Conservation (phyloP, 2,329 filamentous ascomycete genomes). For the Colletotrichum sp. region DNA sequence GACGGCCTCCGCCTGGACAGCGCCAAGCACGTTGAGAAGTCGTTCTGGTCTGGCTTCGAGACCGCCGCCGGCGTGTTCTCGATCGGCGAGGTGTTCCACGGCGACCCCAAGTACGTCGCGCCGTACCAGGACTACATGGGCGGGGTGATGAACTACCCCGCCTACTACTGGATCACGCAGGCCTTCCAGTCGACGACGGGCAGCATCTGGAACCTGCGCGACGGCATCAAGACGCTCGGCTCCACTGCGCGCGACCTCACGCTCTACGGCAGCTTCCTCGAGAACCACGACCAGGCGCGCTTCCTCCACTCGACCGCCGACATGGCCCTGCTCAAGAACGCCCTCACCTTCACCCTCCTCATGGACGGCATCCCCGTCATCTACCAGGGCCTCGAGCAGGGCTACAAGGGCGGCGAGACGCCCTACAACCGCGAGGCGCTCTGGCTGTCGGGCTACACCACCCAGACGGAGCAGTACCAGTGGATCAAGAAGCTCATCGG, state of each 20-base stretch:
- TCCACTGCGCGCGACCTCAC: slow-evolving; percentile 6
- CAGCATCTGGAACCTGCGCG: slow-evolving; percentile 40
- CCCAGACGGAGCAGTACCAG: slow-evolving; percentile 50
- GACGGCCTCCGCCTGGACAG: slow-evolving; percentile 68
- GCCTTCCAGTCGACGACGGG: slow-evolving; percentile 35
- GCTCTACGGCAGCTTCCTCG: slow-evolving; percentile 46
- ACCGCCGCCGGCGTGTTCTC: slow-evolving; percentile 61
- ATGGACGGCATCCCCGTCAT: slow-evolving; percentile 67
- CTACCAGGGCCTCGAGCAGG: slow-evolving; percentile 71
- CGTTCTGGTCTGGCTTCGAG: slow-evolving; percentile 62
- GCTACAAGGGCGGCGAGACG: slow-evolving; percentile 53
- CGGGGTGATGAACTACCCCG: slow-evolving; percentile 67
- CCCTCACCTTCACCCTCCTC: slow-evolving; percentile 66
- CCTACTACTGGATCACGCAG: slow-evolving; percentile 45
- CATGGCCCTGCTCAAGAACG: slow-evolving; percentile 62
- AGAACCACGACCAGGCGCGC: slow-evolving; percentile 65
- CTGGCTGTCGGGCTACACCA: slow-evolving; percentile 59
- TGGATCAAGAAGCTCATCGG: slow-evolving; percentile 6
- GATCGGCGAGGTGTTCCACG: slow-evolving; percentile 65
- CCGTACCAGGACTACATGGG: slow-evolving; percentile 60
- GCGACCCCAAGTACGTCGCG: slow-evolving; percentile 54
- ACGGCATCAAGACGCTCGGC: slow-evolving; percentile 26
- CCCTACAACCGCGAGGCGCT: slow-evolving; percentile 61
- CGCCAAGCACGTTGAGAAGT: slow-evolving; percentile 64
- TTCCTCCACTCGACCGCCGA: slow-evolving; percentile 59